Base-by-base conservation (phyloP, 192 early-diverging fungal species). In the Rhizoclosmatium sp. region DNA sequence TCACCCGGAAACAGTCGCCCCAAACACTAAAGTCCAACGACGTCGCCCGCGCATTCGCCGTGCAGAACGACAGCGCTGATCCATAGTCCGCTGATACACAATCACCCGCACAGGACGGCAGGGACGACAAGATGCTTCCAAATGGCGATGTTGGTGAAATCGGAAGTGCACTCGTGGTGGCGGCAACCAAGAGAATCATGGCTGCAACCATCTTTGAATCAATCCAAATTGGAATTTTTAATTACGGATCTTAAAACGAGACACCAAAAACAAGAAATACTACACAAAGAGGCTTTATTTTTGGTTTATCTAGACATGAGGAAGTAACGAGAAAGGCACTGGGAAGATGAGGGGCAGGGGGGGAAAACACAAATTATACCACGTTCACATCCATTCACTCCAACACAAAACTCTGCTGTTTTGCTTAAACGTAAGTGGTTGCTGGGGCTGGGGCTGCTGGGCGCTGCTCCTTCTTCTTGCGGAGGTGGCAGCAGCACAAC, bases 401-500 rank as follows among this genome's bases (percentile, higher is more conserved):
- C 31, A 31, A 31, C 31, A 31, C 31, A 31, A 31, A 31, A 31
- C 31, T 31, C 31, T 31, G 31, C 31, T 31, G 31, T 31, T 54
- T 16, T 54, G 16, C 1, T 54, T 16, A 54, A 54, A 54, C 51
- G 16, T 54, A 54, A 54, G 51, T 54, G 51, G 5, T 54, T 7
- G 51, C 51, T 54, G 51, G 51, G 16, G 51, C 51, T 12, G 51
- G 51, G 51, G 51, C 51, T 12, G 51, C 51, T 0, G 51, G 51
- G 16, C 51, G 51, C 5, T 12, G 9, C 16, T 54, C 51, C 51
- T 54, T 54, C 51, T 54, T 54, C 14, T 62, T 62, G 14, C 23
- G 9, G 60, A 7, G 60, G 60, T 7, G 10, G 23, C 60, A 62
- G 39, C 60, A 62, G 51, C 67, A 69, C 67, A 69, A 21, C 40